A percentile compares a stretch with the other conserved stretches of the same genome.
Conservation (phyloP, 257 asterid genomes). For the Cordia subcordata region DNA sequence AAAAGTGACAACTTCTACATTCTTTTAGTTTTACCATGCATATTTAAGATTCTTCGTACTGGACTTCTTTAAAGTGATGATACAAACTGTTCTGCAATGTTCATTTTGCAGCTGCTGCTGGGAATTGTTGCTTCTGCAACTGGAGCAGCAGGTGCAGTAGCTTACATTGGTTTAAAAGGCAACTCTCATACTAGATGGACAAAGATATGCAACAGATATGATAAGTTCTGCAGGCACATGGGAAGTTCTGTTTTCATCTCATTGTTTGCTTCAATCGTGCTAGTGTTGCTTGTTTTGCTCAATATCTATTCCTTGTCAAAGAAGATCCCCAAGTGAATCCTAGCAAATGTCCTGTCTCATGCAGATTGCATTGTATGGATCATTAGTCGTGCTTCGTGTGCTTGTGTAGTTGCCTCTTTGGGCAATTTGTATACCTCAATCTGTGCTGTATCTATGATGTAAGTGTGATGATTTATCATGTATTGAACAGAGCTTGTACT, state of each 20-base stretch:
- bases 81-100: background rate
- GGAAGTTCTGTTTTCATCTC: conserved; percentile 55
- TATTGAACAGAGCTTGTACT: background rate
- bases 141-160: conserved; percentile 80
- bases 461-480: background rate
- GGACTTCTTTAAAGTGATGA: too few species aligned
- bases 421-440: background rate
- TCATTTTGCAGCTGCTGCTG: conserved; percentile 50
- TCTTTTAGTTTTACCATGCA: too few species aligned
- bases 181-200: conserved; percentile 49
- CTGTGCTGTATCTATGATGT: background rate
- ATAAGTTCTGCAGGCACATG: conserved; percentile 52
- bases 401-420: background rate
- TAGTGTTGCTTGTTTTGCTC: conserved; percentile 48
- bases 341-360: background rate
- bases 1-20: too few species aligned
- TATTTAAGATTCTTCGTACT: too few species aligned
- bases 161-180: conserved; percentile 68
- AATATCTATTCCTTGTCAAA: conserved; percentile 53
- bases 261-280: conserved; percentile 43
- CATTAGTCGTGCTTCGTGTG: background rate
- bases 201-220: conserved; percentile 49
- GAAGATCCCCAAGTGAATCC: conserved; percentile 54
- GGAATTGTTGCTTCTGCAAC: conserved; percentile 77
- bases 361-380: background rate